Conservation (phyloP, 371 early-diverging fungal genomes). For the Circinella minor region DNA sequence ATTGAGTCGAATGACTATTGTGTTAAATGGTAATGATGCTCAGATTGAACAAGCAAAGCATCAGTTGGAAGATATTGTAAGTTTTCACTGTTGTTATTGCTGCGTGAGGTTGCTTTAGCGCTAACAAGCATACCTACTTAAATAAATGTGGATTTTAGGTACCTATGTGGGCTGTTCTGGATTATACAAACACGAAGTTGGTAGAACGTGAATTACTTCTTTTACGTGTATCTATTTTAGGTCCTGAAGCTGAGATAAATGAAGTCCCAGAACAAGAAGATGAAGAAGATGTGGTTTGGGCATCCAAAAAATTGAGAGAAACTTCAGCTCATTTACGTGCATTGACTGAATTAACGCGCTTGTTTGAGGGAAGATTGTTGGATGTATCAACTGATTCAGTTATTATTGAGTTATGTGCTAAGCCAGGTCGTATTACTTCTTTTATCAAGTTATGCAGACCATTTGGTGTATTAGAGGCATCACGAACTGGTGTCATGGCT, state of each 20-base stretch:
- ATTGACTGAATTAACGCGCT: constrained; percentile 78
- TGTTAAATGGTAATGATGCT: constrained; percentile 81
- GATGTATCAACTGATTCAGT: constrained; percentile 87
- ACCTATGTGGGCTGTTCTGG: constrained; percentile 97
- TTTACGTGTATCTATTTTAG: constrained; percentile 90
- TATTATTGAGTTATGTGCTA: constrained; percentile 88
- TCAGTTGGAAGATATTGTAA: constrained; percentile 92
- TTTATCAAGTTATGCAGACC: constrained; percentile 92
- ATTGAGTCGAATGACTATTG: constrained; percentile 94
- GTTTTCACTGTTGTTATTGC: background rate
- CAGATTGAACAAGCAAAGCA: constrained; percentile 91
- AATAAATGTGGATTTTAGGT: constrained; percentile 48
- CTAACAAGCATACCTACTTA: no score
- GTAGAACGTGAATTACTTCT: constrained; percentile 92
- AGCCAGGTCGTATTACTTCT: constrained; percentile 84
- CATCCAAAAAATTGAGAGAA: constrained; percentile 61
- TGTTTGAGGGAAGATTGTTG: constrained; percentile 89
- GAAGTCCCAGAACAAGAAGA: constrained; percentile 33
- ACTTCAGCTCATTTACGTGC: constrained; percentile 82
- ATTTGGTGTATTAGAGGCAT: constrained; percentile 94
- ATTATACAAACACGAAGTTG: constrained; percentile 83
- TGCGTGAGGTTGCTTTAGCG: background rate
- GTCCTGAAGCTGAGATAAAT: constrained; percentile 65
- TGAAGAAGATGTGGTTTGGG: constrained; percentile 27
- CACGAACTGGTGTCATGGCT: constrained; percentile 93